Percentiles rank a stretch among this genome's conserved stretches.
phyloP scores from a whole-genome alignment of 345 rosid genomes.

The Populus tremula region DNA sequence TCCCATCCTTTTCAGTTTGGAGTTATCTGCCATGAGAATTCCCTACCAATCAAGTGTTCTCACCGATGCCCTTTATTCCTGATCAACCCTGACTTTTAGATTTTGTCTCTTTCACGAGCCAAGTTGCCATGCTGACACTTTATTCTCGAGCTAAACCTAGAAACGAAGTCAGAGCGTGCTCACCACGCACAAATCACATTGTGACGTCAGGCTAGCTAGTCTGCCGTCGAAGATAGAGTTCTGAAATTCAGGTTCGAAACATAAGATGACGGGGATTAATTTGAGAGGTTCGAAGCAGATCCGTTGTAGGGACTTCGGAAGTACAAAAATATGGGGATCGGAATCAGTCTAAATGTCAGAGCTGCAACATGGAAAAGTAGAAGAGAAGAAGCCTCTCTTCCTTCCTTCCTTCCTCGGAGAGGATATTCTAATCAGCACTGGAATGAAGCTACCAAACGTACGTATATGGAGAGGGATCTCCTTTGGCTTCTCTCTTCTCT shows the following conservation, averaged over 20 bases:
- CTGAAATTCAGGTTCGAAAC: neutral
- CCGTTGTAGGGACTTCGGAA: conserved; percentile 16
- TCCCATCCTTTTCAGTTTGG: conserved; percentile 2
- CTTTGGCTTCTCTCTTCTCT: neutral
- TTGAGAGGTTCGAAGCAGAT: conserved; percentile 25
- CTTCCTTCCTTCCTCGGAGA: neutral
- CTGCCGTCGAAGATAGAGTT: neutral
- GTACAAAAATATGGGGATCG: neutral
- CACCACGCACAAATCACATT: neutral
- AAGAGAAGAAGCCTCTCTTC: neutral
- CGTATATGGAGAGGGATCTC: neutral
- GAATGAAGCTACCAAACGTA: neutral
- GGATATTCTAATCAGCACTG: neutral
- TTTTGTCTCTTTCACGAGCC: conserved; percentile 26
- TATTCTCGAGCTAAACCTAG: neutral
- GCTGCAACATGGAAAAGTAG: conserved; percentile 5
- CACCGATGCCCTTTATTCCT: neutral
- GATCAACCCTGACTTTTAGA: neutral
- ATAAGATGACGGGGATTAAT: neutral
- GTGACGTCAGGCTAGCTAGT: neutral
- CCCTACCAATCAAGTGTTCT: conserved; percentile 6
- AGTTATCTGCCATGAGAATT: conserved; percentile 9
- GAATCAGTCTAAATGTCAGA: conserved; percentile 31
- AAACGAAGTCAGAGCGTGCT: neutral
- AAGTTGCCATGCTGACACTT: neutral